Base-by-base conservation (phyloP, 2,329 filamentous ascomycete species). In the Apiospora marii region DNA sequence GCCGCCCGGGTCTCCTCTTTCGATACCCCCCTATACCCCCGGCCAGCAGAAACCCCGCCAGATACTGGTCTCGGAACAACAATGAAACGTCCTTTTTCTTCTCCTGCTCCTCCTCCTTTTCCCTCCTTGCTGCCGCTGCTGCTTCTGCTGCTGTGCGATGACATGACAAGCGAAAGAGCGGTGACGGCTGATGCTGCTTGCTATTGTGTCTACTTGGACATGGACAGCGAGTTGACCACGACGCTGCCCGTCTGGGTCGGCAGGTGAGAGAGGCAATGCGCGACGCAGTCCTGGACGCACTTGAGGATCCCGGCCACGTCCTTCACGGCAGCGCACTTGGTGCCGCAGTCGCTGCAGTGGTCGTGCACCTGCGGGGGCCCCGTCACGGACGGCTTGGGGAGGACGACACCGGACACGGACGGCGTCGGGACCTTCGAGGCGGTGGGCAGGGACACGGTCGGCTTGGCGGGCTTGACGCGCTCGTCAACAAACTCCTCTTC, bases 331-430 rank as follows among this genome's bases (percentile, higher is more conserved):
- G 6, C 34, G 19, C 58, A 64, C 58, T 64, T 24, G 10, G 8
- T n/a, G 58, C 34, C 58, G 34, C 58, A 64, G 34, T 64, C 34
- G 58, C 34, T 41, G 58, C 58, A 64, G 58, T 19, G 22, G 22
- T n/a, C 4, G 34, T 41, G 58, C 19, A 64, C 34, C 22, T 41
- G 58, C 34, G 58, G 58, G 34, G 34, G 22, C 34, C 0, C 34
- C 19, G 58, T 64, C 34, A 24, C 34, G 22, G 34, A 41, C 22
- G 58, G 58, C 58, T 41, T 41, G 8, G 58, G 58, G 58, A 41
- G 22, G 34, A 10, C 19, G 58, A 24, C 3, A 24, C 34, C 30
- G 58, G 53, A n/a, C 3, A 41, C 22, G 8, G 34, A 41, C 3
- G 7, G 7, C 24, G 51, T 30, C 24, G 51, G 24, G 4, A 27